Base-by-base conservation (phyloP, 129 eudicot species). In the Flaveria robusta region DNA sequence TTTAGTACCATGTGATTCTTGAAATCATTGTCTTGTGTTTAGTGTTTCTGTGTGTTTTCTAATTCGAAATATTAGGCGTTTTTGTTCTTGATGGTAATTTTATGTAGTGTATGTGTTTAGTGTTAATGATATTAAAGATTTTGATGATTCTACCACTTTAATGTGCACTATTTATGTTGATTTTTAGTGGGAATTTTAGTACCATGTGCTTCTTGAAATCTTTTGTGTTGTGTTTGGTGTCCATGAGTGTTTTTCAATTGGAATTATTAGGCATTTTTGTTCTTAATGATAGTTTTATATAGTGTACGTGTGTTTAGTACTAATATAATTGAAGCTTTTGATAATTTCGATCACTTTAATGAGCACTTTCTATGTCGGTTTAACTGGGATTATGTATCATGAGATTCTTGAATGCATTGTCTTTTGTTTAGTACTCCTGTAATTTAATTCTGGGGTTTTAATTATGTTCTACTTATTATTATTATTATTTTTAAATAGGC, bases 141-240 rank as follows among this genome's bases (percentile, higher is more conserved):
- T 52, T 52, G 59, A 16, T 52, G 23, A 52, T 52, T n/a, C 18
- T n/a, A 52, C 16, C 20, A 14, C 20, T 15, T 15, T 16, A 52
- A 18, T 52, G 59, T 1, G 59, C 23, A n/a, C 4, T 49, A 8
- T 14, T 14, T 49, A 13, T 49, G 7, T 49, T 1, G 20, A 5
- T 49, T 59, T 23, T 59, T 22, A 59, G 66, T 23, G 5, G 41
- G 41, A 14, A 60, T 26, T 26, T 10, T 60, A 60, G 42, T 60
- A 26, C 23, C 16, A 22, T 56, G 6, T 2, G 15, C 46, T 62
- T 62, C 60, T 62, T 74, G 79, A 75, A 63, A 71, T 24, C 74
- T 1, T 1, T 13, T 24, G 43, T 70, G 18, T 18, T 18, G 49
- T 52, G 64, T 50, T 49, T 51, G 2, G 14, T 43, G 13, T 10